Percentiles rank a stretch among this genome's conserved stretches.
Conservation (phyloP, 179 eudicot genomes). For the Drosera spatulata region DNA sequence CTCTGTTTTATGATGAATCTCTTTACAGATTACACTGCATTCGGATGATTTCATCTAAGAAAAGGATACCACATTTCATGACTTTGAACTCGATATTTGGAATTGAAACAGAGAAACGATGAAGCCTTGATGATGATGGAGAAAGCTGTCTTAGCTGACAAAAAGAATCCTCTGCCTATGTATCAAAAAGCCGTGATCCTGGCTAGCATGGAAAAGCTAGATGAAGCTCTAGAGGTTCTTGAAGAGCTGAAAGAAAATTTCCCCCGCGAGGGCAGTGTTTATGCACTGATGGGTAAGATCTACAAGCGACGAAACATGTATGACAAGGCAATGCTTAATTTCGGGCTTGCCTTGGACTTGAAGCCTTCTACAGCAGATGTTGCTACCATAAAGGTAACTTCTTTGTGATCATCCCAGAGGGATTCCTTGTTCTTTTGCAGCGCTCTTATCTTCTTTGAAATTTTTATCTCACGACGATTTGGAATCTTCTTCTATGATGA, state of each 20-base stretch:
- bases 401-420: neutral
- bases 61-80: neutral
- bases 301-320: conserved; percentile 67
- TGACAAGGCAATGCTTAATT: conserved; percentile 95
- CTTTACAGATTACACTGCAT: too few relatives aligned
- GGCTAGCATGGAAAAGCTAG: conserved; percentile 60
- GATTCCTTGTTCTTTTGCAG: neutral
- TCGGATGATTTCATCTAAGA: too few relatives aligned
- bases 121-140: conserved; percentile 95
- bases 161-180: conserved; percentile 94
- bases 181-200: conserved; percentile 90
- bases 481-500: too few relatives aligned
- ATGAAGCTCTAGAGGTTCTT: conserved; percentile 78
- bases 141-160: conserved; percentile 78
- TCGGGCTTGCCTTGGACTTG: conserved; percentile 92
- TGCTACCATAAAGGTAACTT: conserved; percentile 81
- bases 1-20: neutral
- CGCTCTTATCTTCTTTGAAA: neutral
- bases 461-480: too few relatives aligned
- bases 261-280: conserved; percentile 92
- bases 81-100: conserved; percentile 1
- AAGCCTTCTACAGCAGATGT: conserved; percentile 99
- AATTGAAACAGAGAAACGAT: conserved; percentile 49
- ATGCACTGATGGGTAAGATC: conserved; percentile 94
- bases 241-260: conserved; percentile 94